These are phyloP conservation scores for Raffaelea albimanens DNA, from an alignment of 2,329 filamentous ascomycete species.

Conservation along the genomic window DNA sequence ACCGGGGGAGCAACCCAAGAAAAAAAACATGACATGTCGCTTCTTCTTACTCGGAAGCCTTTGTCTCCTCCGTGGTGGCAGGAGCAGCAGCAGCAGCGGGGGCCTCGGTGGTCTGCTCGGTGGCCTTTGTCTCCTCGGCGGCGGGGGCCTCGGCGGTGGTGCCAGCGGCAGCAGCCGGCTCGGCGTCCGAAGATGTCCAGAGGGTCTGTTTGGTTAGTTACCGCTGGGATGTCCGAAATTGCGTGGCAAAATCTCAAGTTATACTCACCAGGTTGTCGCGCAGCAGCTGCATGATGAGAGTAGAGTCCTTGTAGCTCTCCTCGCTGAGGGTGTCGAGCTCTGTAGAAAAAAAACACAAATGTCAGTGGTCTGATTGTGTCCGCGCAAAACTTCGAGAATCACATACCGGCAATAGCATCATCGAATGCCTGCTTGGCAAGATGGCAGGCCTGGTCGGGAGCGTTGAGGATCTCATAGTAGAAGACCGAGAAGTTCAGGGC, in stretches of 20 bases:
- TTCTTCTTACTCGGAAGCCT: constrained; percentile 50
- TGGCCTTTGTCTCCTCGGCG: constrained; percentile 47
- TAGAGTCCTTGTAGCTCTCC: constrained; percentile 99
- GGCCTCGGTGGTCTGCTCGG: constrained; percentile 22
- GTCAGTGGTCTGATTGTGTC: constrained; percentile 6
- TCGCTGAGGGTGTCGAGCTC: constrained; percentile 95
- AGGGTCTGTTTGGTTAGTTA: constrained; percentile 60
- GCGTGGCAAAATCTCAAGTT: too few relatives aligned
- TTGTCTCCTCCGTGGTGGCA: constrained; percentile 53
- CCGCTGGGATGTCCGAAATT: neutral
- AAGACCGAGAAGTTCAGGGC: constrained; percentile 97
- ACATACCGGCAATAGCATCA: constrained; percentile 75
- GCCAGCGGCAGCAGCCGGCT: constrained; percentile 60
- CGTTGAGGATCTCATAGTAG: constrained; percentile 99
- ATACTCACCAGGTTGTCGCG: constrained; percentile 80
- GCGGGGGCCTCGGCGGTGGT: constrained; percentile 39
- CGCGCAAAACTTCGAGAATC: too few relatives aligned
- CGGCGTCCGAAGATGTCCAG: constrained; percentile 98
- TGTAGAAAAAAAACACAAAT: constrained; percentile 25
- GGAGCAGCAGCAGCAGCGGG: constrained; percentile 31
- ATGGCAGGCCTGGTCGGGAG: constrained; percentile 95
- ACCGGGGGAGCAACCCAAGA: constrained; percentile 21
- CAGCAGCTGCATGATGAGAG: constrained; percentile 96
- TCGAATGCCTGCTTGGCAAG: constrained; percentile 94
- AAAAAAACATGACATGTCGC: constrained; percentile 8